These are phyloP conservation scores for Boletus fagicola DNA, from an alignment of 768 basidiomycete species.

Conservation along the genomic window DNA sequence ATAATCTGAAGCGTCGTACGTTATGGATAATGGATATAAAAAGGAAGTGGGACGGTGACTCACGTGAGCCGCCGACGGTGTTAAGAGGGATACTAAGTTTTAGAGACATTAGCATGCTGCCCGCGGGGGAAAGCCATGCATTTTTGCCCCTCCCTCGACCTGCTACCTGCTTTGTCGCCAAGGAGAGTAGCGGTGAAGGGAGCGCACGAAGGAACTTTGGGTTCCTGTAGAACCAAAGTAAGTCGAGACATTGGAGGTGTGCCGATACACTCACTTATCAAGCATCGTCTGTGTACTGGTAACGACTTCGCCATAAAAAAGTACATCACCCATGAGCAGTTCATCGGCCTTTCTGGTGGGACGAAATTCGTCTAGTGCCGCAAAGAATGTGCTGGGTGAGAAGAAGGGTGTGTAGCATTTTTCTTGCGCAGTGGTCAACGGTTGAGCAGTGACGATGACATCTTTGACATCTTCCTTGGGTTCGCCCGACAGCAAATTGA, in stretches of 20 bases:
- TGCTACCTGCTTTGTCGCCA: constrained; percentile 84
- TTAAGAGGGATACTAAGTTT: constrained; percentile 25
- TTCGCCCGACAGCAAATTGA: constrained; percentile 27
- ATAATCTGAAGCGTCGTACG: neutral
- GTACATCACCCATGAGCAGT: constrained; percentile 70
- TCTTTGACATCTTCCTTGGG: constrained; percentile 46
- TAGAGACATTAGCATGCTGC: constrained; percentile 72
- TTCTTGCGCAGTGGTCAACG: constrained; percentile 46
- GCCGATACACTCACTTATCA: constrained; percentile 63
- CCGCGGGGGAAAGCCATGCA: constrained; percentile 88
- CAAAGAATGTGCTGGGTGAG: constrained; percentile 60
- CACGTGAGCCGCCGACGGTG: constrained; percentile 4
- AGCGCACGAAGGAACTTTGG: constrained; percentile 63
- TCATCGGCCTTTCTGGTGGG: constrained; percentile 17
- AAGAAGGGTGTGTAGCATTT: constrained; percentile 62
- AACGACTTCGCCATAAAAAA: constrained; percentile 86
- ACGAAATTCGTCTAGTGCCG: constrained; percentile 40
- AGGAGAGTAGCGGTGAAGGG: constrained; percentile 73
- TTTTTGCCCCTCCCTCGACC: constrained; percentile 89
- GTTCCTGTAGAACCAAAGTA: constrained; percentile 53
- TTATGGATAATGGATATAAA: neutral
- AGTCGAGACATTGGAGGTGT: neutral
- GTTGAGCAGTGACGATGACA: constrained; percentile 50
- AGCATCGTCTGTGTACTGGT: constrained; percentile 95
- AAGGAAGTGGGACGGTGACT: neutral